A percentile compares a stretch with the other conserved stretches of the same genome.
phyloP scores from a whole-genome alignment of 2,329 filamentous ascomycete species.

The Ophiostoma tasmaniense region DNA sequence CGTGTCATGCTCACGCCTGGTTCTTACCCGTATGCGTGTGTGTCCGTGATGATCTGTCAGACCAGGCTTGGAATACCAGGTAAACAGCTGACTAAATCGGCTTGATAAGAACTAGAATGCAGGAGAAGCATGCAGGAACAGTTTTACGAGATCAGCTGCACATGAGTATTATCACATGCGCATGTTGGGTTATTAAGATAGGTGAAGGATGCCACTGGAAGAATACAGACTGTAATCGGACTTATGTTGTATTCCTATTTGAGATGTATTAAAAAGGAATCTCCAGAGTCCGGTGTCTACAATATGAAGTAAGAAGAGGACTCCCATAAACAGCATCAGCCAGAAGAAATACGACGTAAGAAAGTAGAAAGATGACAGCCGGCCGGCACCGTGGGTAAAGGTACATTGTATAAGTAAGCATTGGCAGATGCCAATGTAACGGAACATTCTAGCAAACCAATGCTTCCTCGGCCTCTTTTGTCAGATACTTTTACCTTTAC shows the following conservation, averaged over 20 bases:
- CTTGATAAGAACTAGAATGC: background rate
- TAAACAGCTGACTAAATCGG: background rate
- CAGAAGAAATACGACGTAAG: background rate
- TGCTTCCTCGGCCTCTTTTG: background rate
- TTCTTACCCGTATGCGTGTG: background rate
- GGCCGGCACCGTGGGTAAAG: background rate
- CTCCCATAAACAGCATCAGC: background rate
- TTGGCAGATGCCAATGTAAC: background rate
- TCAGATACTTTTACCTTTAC: background rate
- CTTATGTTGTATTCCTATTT: background rate
- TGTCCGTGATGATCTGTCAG: no score
- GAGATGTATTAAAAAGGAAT: background rate
- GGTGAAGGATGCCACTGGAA: no score
- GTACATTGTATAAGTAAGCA: background rate
- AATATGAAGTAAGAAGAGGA: background rate
- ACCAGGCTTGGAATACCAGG: background rate
- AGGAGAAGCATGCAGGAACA: background rate
- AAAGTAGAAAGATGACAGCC: background rate
- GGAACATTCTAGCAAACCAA: background rate
- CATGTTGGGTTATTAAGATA: no score
- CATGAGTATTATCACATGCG: background rate
- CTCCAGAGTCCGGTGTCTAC: background rate
- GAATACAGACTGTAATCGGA: no score
- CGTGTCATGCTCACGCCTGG: background rate
- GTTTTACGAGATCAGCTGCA: background rate